Percentiles rank a stretch among this genome's conserved stretches.
Evolutionary conservation across 495 filamentous ascomycete genomes (phyloP).

Genomic region (Lepidopterella palustris): DNA sequence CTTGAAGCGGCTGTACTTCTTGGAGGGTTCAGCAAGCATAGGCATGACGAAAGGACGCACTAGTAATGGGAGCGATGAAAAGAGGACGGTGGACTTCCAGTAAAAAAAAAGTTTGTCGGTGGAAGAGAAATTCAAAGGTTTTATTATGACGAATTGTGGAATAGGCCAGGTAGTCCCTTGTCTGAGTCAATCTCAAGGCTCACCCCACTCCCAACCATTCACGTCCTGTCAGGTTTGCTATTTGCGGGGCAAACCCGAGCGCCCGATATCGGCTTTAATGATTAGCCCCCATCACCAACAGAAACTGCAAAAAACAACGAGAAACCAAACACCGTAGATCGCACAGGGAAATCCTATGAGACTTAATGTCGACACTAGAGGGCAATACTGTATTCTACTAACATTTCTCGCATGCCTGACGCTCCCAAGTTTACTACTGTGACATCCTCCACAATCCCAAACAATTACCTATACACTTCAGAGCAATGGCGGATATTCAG

Average conservation of each 20-base stretch:
- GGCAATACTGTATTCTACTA: too few species aligned
- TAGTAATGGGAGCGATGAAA: not conserved
- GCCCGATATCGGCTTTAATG: not conserved
- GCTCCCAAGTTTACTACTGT: too few species aligned
- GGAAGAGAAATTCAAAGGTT: not conserved
- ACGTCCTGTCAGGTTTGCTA: too few species aligned
- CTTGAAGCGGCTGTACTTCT: slow-evolving; percentile 77
- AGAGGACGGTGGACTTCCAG: not conserved
- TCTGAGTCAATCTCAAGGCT: not conserved
- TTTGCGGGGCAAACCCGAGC: too few species aligned
- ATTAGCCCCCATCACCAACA: too few species aligned
- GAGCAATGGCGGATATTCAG: too few species aligned
- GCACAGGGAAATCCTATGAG: too few species aligned
- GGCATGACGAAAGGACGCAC: slow-evolving; percentile 18
- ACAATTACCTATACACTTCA: too few species aligned
- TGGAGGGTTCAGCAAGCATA: slow-evolving; percentile 92
- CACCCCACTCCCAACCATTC: not conserved
- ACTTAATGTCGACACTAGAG: too few species aligned
- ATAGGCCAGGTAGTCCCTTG: not conserved
- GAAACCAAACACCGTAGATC: not conserved
- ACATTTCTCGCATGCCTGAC: too few species aligned
- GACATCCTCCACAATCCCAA: too few species aligned
- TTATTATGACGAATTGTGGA: not conserved
- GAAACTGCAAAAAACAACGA: too few species aligned
- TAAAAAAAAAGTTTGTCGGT: not conserved